phyloP scores from a whole-genome alignment of 257 asterid genomes.

The Vinca minor region DNA sequence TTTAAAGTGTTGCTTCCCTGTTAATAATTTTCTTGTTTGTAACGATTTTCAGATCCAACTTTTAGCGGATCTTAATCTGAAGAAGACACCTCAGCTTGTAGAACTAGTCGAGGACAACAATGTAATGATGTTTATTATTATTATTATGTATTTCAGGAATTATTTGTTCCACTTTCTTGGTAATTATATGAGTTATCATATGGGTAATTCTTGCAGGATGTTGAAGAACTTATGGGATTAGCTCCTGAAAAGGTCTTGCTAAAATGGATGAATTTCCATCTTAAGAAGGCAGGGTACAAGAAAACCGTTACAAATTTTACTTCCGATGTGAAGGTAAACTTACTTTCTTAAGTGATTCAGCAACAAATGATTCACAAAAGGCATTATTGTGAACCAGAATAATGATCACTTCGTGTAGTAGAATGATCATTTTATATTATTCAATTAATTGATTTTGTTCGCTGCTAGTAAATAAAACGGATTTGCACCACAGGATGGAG shows the following conservation, averaged over 20 bases:
- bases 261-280: conserved; percentile 98
- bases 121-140: conserved; percentile 35
- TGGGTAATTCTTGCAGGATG: conserved; percentile 50
- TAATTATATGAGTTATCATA: background rate
- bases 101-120: conserved; percentile 94
- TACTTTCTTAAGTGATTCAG: conserved; percentile 4
- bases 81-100: conserved; percentile 95
- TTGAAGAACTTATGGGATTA: conserved; percentile 93
- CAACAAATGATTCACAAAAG: background rate
- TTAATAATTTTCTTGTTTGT: background rate
- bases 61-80: conserved; percentile 94
- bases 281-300: conserved; percentile 80
- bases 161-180: conserved; percentile 6
- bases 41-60: conserved; percentile 73
- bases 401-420: background rate
- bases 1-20: background rate
- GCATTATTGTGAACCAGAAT: too few relatives aligned
- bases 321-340: conserved; percentile 75
- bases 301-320: conserved; percentile 80
- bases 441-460: background rate
- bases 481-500: conserved; percentile 70
- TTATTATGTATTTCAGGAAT: conserved; percentile 12
- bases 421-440: background rate
- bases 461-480: conserved; percentile 9
- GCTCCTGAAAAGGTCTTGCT: conserved; percentile 92